A percentile compares a stretch with the other conserved stretches of the same genome.
Conservation (phyloP, 495 filamentous ascomycete genomes). For the Lichina pygmaea region DNA sequence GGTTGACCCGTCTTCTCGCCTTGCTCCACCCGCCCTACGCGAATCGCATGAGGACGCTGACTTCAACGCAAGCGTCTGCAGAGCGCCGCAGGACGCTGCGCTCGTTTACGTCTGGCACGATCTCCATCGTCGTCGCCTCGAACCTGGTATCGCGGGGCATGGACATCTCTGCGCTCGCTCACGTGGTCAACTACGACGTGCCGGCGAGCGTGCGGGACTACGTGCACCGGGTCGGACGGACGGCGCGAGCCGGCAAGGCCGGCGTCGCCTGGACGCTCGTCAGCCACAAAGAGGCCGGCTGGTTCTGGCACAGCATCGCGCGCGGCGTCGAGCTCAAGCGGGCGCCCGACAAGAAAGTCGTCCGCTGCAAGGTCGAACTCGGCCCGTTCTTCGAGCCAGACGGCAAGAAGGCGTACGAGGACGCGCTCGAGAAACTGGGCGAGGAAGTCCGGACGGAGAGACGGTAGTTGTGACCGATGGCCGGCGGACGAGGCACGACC, state of each 20-base stretch:
- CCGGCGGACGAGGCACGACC: no score
- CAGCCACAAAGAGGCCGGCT: slow-evolving; percentile 46
- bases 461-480: no score
- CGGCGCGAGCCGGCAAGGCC: slow-evolving; percentile 51
- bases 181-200: slow-evolving; percentile 88
- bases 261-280: slow-evolving; percentile 69
- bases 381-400: slow-evolving; percentile 16
- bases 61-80: slow-evolving; percentile 42
- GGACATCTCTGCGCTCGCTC: slow-evolving; percentile 51
- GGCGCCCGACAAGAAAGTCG: slow-evolving; percentile 10
- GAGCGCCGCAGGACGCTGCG: slow-evolving; percentile 32
- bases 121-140: slow-evolving; percentile 60
- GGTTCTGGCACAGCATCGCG: slow-evolving; percentile 67
- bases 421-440: slow-evolving; percentile 24
- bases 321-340: slow-evolving; percentile 17
- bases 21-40: slow-evolving; percentile 33
- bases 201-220: slow-evolving; percentile 57
- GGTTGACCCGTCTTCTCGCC: slow-evolving; percentile 51
- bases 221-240: slow-evolving; percentile 80
- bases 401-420: slow-evolving; percentile 28
- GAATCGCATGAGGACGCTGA: slow-evolving; percentile 36
- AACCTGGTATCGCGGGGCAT: slow-evolving; percentile 82
- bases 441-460: slow-evolving; percentile 12
- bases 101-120: slow-evolving; percentile 31
- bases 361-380: slow-evolving; percentile 19